phyloP scores from a whole-genome alignment of 352 stramenopile species.

The Globisporangium nagaii region DNA sequence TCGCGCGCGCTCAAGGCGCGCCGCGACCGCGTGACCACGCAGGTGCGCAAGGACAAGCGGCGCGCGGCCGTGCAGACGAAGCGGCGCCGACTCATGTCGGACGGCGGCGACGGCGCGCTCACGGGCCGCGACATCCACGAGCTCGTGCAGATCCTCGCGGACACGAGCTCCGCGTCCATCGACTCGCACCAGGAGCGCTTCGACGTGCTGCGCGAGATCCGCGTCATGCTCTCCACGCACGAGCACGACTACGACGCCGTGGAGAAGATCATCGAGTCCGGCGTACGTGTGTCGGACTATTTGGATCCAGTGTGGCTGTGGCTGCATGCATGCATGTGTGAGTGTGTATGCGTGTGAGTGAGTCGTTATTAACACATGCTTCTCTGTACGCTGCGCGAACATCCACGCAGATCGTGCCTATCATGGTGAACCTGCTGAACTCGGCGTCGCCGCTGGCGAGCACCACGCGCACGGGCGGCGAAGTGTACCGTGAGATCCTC shows the following conservation, averaged over 20 bases:
- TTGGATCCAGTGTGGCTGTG: neutral
- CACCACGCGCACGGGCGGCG: slow-evolving; percentile 50
- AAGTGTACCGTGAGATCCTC: slow-evolving; percentile 74
- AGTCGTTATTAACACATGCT: neutral
- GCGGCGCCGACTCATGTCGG: slow-evolving; percentile 57
- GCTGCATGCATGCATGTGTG: no score
- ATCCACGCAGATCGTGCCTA: slow-evolving; percentile 54
- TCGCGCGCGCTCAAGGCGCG: slow-evolving; percentile 60
- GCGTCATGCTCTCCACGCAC: slow-evolving; percentile 44
- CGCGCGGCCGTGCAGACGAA: slow-evolving; percentile 59
- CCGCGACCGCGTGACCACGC: slow-evolving; percentile 48
- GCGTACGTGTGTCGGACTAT: slow-evolving; percentile 28
- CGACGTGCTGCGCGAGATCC: slow-evolving; percentile 66
- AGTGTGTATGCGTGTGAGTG: no score
- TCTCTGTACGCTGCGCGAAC: neutral
- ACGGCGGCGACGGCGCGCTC: slow-evolving; percentile 30
- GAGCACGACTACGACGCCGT: slow-evolving; percentile 67
- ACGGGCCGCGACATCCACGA: slow-evolving; percentile 51
- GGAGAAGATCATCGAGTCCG: slow-evolving; percentile 73
- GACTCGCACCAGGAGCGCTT: slow-evolving; percentile 56
- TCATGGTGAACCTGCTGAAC: slow-evolving; percentile 64
- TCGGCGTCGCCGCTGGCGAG: slow-evolving; percentile 58
- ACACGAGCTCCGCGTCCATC: slow-evolving; percentile 28
- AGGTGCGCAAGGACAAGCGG: slow-evolving; percentile 75
- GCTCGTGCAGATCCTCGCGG: slow-evolving; percentile 39